Percentiles rank a stretch among this genome's conserved stretches.
These are phyloP conservation scores for Bothriochloa decipiens DNA, from an alignment of 176 grass and related monocot genomes.

Conservation along the genomic window DNA sequence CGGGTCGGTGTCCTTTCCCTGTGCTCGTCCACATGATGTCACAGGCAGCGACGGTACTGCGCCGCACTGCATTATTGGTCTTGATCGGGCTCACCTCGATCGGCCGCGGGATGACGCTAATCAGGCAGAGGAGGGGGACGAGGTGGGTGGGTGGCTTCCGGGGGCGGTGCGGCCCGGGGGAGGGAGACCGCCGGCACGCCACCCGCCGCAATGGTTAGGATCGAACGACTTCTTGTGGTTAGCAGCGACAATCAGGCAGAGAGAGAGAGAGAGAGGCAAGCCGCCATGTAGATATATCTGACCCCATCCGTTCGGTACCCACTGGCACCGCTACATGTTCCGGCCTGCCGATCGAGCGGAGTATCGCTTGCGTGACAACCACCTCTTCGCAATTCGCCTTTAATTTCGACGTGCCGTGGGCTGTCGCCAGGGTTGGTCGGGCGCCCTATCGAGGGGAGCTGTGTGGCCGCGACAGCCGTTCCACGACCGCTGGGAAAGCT, in stretches of 20 bases:
- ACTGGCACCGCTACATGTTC: neutral
- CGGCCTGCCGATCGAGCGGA: too few species aligned
- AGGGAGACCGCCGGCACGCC: neutral
- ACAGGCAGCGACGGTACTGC: neutral
- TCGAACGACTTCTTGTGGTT: too few species aligned
- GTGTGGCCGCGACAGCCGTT: too few species aligned
- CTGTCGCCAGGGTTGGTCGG: too few species aligned
- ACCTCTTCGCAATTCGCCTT: too few species aligned
- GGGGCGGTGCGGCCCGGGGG: conserved; percentile 24
- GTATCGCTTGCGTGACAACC: neutral
- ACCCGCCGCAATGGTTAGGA: too few species aligned
- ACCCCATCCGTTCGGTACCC: neutral
- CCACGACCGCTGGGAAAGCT: too few species aligned
- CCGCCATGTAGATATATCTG: too few species aligned
- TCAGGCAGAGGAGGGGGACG: neutral
- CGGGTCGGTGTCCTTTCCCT: neutral
- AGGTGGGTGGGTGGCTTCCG: conserved; percentile 1
- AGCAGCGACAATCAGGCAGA: neutral
- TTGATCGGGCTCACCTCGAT: neutral
- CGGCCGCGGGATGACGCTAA: neutral
- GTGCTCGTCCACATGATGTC: neutral
- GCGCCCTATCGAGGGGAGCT: too few species aligned
- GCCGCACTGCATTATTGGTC: neutral
- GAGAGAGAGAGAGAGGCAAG: too few species aligned
- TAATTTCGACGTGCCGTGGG: neutral